Evolutionary conservation across 2,329 filamentous ascomycete species (phyloP).

Genomic region (Pseudocercospora fuligena): DNA sequence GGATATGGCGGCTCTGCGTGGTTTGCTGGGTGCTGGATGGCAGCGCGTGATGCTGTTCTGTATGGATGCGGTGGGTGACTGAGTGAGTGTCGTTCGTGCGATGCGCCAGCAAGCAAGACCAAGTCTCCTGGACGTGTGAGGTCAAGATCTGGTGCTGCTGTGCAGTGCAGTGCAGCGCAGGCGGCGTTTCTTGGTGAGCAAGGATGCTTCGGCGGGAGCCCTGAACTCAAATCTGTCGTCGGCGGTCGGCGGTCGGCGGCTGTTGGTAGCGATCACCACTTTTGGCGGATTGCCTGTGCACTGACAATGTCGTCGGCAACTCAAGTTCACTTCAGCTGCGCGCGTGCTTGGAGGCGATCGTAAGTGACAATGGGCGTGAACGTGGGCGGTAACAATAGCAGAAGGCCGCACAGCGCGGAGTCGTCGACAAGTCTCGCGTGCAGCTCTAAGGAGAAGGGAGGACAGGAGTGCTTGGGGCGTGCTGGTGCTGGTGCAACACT

Average conservation of each 20-base stretch:
- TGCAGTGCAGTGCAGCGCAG: neutral
- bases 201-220: conserved; percentile 3
- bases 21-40: neutral
- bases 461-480: neutral
- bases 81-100: neutral
- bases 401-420: neutral
- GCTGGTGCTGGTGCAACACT: neutral
- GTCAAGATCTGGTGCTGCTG: neutral
- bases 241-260: neutral
- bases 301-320: neutral
- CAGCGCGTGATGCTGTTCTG: neutral
- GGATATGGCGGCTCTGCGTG: neutral
- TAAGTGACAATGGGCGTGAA: neutral
- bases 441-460: neutral
- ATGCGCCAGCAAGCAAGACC: neutral
- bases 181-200: conserved; percentile 9
- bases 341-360: neutral
- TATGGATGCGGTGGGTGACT: conserved; percentile 4
- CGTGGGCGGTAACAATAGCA: neutral
- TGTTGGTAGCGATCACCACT: neutral
- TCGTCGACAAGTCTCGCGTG: neutral
- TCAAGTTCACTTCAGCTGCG: neutral
- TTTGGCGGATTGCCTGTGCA: neutral
- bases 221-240: conserved; percentile 5
- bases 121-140: conserved; percentile 8